Base-by-base conservation (phyloP, 2,329 filamentous ascomycete genomes). In the Alternaria novae-zelandiae region DNA sequence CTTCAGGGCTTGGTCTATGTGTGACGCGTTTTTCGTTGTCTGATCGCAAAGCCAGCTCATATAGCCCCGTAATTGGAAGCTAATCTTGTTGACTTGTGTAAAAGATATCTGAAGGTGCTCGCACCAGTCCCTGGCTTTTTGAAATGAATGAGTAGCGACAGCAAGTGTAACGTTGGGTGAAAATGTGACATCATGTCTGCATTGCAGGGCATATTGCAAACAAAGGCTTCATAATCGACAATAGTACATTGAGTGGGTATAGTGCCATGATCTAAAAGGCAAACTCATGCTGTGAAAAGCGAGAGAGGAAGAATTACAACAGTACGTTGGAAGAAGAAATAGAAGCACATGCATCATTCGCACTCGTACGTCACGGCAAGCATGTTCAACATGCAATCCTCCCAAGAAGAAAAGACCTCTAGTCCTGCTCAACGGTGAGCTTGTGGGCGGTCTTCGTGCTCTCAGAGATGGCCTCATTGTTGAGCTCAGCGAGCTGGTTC, bases 381-480 rank as follows among this genome's bases (percentile, higher is more conserved):
- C 26, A 36, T 21, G 20, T 6, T 32, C 17, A 13, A 17, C n/a
- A 23, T 17, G 12, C 17, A 20, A 25, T 54, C 50, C 30, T 13
- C 32, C 45, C 20, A 17, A 17, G 11, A 17, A 21, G 3, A 49
- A 41, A 50, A n/a, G 21, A 32, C 8, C 36, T 41, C 51, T 74
- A 75, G 12, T 76, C 71, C 23, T 74, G 72, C 41, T 77, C 71
- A 30, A 75, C 68, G 4, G 66, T 73, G 9, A 80, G 73, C 50
- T 66, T 71, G 44, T 73, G 67, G 3, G 76, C 77, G 1, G 77
- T 77, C 30, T 73, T 63, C 15, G 76, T 75, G 62, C 75, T 78
- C 57, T 80, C 78, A 3, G 65, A 66, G 54, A 80, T 75, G 1
- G 70, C 72, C 8, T 78, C 77, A 25, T 79, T 73, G 53, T 80